Evolutionary conservation across 225 moss, liverwort and hornwort genomes (phyloP).

Genomic region (Pseudisothecium myosuroides): DNA sequence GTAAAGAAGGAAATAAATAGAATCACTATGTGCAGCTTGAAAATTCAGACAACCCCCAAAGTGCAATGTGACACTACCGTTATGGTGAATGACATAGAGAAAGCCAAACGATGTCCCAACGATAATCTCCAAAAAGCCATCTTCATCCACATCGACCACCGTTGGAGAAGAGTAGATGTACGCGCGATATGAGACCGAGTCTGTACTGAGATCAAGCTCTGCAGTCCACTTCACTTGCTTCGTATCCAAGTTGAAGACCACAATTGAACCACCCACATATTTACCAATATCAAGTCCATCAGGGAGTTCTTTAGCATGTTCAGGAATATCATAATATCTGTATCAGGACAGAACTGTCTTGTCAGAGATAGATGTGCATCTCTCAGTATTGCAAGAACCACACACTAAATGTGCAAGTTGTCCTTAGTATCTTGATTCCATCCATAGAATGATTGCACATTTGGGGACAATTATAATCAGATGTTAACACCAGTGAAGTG

Average conservation of each 20-base stretch:
- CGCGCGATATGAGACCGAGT: constrained; percentile 72
- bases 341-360: background rate
- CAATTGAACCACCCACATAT: constrained; percentile 91
- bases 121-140: constrained; percentile 78
- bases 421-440: background rate
- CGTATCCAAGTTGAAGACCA: constrained; percentile 90
- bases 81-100: constrained; percentile 68
- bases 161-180: constrained; percentile 95
- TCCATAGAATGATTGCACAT: background rate
- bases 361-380: background rate
- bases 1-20: background rate
- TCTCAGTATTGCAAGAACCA: background rate
- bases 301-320: constrained; percentile 74
- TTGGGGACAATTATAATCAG: background rate
- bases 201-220: constrained; percentile 78
- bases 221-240: constrained; percentile 87
- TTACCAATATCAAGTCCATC: constrained; percentile 71
- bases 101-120: constrained; percentile 89
- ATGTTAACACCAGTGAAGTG: background rate
- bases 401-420: background rate
- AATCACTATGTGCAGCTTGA: background rate
- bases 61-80: constrained; percentile 26
- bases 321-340: constrained; percentile 71
- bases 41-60: background rate
- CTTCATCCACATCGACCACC: constrained; percentile 84